These are phyloP conservation scores for Metschnikowia hibisci DNA, from an alignment of 805 yeast genomes.

Conservation along the genomic window DNA sequence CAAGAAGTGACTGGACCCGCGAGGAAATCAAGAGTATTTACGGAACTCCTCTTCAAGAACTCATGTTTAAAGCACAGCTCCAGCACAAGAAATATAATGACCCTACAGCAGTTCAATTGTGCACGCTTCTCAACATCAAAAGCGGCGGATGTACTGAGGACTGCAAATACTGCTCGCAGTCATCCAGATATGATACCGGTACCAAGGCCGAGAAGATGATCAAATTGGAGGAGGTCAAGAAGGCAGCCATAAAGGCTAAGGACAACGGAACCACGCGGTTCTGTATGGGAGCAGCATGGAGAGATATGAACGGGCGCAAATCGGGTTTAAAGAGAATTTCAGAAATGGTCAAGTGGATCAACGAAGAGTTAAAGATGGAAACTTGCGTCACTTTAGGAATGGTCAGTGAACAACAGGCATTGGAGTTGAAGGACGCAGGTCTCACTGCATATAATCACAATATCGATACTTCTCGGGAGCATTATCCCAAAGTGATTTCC, in stretches of 20 bases:
- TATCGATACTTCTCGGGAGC: conserved; percentile 75
- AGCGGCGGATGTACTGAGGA: conserved; percentile 82
- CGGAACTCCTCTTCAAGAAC: conserved; percentile 60
- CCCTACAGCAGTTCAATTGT: conserved; percentile 66
- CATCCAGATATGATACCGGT: conserved; percentile 65
- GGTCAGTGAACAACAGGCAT: conserved; percentile 64
- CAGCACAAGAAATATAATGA: conserved; percentile 68
- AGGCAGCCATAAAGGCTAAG: conserved; percentile 62
- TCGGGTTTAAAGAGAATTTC: conserved; percentile 58
- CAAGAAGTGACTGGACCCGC: conserved; percentile 50
- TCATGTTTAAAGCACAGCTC: conserved; percentile 55
- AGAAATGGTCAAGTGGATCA: conserved; percentile 61
- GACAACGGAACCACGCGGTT: conserved; percentile 71
- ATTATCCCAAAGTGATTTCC: conserved; percentile 67
- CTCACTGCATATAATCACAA: conserved; percentile 81
- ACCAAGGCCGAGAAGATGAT: conserved; percentile 66
- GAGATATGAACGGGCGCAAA: conserved; percentile 78
- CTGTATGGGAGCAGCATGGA: conserved; percentile 87
- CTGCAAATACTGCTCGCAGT: conserved; percentile 78
- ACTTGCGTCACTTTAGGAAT: conserved; percentile 80
- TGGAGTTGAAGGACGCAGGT: conserved; percentile 59
- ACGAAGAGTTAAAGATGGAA: conserved; percentile 61
- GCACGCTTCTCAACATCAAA: conserved; percentile 71
- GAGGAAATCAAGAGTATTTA: conserved; percentile 59
- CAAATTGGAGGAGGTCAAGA: conserved; percentile 56